phyloP scores from a whole-genome alignment of 2,329 filamentous ascomycete species.

The Cercospora zeae-maydis region DNA sequence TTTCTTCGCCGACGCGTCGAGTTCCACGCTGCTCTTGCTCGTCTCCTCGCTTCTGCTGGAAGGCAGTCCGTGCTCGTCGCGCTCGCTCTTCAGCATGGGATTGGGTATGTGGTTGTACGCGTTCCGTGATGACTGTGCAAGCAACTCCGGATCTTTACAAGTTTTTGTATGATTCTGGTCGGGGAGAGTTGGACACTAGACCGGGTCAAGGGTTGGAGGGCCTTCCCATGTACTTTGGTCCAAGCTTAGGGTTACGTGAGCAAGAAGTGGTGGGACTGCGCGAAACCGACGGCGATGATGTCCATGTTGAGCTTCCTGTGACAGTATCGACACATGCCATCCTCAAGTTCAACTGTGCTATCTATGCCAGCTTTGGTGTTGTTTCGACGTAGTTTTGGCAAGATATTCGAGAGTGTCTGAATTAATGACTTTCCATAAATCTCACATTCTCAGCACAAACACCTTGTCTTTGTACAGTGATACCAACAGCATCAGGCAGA shows the following conservation, averaged over 20 bases:
- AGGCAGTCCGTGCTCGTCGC: not conserved
- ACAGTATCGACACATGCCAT: not conserved
- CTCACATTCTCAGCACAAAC: not conserved
- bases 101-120: not conserved
- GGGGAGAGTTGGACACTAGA: too few relatives aligned
- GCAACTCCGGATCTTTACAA: not conserved
- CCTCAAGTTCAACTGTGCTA: too few relatives aligned
- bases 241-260: not conserved
- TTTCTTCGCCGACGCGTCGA: not conserved
- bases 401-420: not conserved
- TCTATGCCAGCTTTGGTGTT: not conserved
- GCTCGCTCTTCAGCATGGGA: not conserved
- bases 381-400: not conserved
- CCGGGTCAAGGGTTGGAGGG: too few relatives aligned
- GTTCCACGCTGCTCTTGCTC: not conserved
- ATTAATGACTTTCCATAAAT: not conserved
- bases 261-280: not conserved
- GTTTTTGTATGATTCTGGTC: not conserved
- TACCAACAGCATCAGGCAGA: not conserved
- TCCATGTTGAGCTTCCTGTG: not conserved
- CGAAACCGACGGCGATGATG: not conserved
- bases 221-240: not conserved
- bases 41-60: not conserved
- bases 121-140: not conserved
- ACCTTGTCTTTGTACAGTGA: too few relatives aligned